Percentiles rank a stretch among this genome's conserved stretches.
Conservation (phyloP, 2,329 filamentous ascomycete species). For the Aspergillus aculeatinus region DNA sequence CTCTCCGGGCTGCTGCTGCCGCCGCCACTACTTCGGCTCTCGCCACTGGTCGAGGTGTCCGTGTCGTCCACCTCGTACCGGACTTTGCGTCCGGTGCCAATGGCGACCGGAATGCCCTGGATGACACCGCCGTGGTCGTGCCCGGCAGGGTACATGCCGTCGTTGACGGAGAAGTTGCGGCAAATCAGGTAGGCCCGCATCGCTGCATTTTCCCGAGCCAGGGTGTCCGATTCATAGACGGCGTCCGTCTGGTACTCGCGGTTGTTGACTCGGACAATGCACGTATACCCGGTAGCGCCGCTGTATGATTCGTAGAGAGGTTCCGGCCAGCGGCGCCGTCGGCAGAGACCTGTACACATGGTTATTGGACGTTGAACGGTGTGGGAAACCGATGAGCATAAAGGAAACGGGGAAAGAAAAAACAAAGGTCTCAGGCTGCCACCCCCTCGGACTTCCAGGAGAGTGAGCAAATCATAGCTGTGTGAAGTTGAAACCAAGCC, state of each 20-base stretch:
- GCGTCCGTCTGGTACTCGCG: constrained; percentile 93
- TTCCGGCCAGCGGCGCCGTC: constrained; percentile 89
- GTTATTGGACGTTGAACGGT: constrained; percentile 18
- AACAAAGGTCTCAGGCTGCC: background rate
- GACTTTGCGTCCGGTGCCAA: constrained; percentile 58
- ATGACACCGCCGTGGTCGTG: constrained; percentile 55
- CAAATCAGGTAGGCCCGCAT: constrained; percentile 98
- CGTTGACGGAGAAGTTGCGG: constrained; percentile 94
- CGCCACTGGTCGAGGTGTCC: constrained; percentile 42
- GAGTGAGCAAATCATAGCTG: background rate
- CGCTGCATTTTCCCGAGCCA: constrained; percentile 89
- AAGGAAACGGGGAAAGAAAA: no score
- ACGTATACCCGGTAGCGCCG: constrained; percentile 74
- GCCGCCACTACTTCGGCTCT: constrained; percentile 52
- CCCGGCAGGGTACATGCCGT: constrained; percentile 73
- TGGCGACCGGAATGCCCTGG: constrained; percentile 64
- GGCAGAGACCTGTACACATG: constrained; percentile 73
- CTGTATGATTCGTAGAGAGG: constrained; percentile 83
- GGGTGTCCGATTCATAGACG: constrained; percentile 74
- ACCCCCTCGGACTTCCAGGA: background rate
- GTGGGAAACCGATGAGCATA: no score
- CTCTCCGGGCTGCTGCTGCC: constrained; percentile 56
- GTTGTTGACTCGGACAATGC: constrained; percentile 91
- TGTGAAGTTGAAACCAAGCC: background rate
- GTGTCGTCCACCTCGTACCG: constrained; percentile 49